phyloP scores from a whole-genome alignment of 2,329 filamentous ascomycete genomes.

The Claviceps digitariae region DNA sequence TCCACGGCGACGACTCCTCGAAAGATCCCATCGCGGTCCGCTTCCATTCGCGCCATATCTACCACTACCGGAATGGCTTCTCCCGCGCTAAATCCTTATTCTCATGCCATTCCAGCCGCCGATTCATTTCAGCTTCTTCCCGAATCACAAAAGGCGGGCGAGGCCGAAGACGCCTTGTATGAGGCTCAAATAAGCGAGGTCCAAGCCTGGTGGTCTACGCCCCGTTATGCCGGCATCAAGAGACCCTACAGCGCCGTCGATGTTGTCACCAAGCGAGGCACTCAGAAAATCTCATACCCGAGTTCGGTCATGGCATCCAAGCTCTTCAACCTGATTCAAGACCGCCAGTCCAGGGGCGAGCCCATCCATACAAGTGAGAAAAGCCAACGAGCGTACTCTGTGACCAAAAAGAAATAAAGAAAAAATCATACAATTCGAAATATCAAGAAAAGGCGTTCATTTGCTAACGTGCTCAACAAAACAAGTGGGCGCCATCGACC shows the following conservation, averaged over 20 bases:
- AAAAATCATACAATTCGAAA: too few species aligned
- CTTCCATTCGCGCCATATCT: conserved; percentile 18
- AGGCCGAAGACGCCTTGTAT: conserved; percentile 74
- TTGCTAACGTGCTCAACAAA: not conserved
- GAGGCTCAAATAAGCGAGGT: conserved; percentile 75
- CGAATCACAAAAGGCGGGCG: conserved; percentile 61
- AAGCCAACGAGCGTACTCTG: not conserved
- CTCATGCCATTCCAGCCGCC: conserved; percentile 29
- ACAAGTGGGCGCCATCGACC: conserved; percentile 89
- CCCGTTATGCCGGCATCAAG: conserved; percentile 79
- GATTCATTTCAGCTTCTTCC: conserved; percentile 80
- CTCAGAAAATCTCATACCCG: conserved; percentile 74
- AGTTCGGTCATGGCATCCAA: conserved; percentile 93
- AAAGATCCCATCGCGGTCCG: conserved; percentile 7
- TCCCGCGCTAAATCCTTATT: conserved; percentile 14
- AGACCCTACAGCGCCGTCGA: conserved; percentile 82
- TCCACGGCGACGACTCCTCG: conserved; percentile 9
- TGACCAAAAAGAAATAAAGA: not conserved
- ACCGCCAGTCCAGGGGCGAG: conserved; percentile 63
- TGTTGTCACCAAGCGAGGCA: conserved; percentile 85
- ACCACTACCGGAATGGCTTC: conserved; percentile 19
- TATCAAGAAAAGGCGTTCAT: not conserved
- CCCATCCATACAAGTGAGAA: conserved; percentile 84
- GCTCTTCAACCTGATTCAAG: conserved; percentile 76
- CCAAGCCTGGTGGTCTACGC: conserved; percentile 77